Evolutionary conservation across 169 alveolate species (phyloP).

Genomic region (Perkinsus olseni): DNA sequence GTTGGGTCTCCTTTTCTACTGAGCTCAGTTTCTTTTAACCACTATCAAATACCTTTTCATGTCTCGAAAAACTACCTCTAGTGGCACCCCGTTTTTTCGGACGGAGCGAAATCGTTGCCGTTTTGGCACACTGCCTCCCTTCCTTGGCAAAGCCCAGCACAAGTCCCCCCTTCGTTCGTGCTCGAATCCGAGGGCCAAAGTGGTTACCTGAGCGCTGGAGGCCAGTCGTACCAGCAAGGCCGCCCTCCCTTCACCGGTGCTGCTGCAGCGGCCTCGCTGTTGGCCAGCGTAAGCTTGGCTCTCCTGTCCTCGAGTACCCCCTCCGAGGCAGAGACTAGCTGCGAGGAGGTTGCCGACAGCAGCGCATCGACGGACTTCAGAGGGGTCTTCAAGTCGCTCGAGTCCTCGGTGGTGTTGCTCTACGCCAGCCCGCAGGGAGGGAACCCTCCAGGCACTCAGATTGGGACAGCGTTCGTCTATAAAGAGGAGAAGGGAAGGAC

Average conservation of each 20-base stretch:
- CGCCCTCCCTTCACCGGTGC: background rate
- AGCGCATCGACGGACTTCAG: background rate
- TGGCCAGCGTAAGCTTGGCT: background rate
- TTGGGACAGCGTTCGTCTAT: background rate
- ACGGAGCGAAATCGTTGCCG: too few species aligned
- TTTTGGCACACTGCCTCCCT: too few species aligned
- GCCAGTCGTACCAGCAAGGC: background rate
- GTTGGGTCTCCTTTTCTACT: too few species aligned
- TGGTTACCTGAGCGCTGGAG: background rate
- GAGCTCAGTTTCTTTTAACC: too few species aligned
- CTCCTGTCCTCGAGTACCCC: background rate
- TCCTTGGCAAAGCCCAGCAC: too few species aligned
- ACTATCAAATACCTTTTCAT: too few species aligned
- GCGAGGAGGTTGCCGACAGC: background rate
- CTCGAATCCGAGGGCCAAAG: background rate
- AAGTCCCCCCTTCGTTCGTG: too few species aligned
- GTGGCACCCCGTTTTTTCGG: too few species aligned
- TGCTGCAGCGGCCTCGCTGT: background rate
- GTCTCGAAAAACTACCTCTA: too few species aligned
- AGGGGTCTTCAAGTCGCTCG: background rate
- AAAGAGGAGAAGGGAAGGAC: background rate
- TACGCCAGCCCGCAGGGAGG: background rate
- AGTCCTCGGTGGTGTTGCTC: background rate
- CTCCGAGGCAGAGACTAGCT: background rate
- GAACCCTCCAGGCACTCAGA: background rate